phyloP scores from a whole-genome alignment of 371 early-diverging fungal species.

The Rhizopus sp. region DNA sequence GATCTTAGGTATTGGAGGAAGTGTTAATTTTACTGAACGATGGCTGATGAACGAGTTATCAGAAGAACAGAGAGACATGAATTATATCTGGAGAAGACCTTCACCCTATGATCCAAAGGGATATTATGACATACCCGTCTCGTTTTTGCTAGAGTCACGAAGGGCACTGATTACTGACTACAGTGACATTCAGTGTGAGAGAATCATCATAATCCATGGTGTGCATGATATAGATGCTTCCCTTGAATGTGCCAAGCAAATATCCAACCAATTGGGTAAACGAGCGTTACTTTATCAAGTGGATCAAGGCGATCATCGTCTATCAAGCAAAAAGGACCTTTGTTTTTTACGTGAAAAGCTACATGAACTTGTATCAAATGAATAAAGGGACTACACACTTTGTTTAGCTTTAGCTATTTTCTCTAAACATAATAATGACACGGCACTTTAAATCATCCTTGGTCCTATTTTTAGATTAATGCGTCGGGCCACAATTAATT shows the following conservation, averaged over 20 bases:
- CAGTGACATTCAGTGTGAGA: conserved; percentile 14
- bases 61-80: conserved; percentile 5
- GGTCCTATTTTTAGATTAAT: too few species aligned
- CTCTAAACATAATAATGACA: too few species aligned
- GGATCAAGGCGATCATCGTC: conserved; percentile 43
- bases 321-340: conserved; percentile 39
- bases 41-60: conserved; percentile 39
- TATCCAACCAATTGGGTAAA: background rate
- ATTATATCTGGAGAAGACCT: conserved; percentile 34
- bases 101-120: conserved; percentile 35
- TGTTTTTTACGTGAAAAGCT: background rate
- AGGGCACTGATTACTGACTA: conserved; percentile 16
- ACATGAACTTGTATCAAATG: too few species aligned
- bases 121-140: conserved; percentile 38
- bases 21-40: conserved; percentile 40
- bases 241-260: conserved; percentile 20
- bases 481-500: too few species aligned
- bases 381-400: too few species aligned
- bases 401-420: too few species aligned
- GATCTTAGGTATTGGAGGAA: conserved; percentile 43
- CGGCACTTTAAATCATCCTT: too few species aligned
- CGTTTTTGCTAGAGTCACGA: conserved; percentile 31
- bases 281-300: conserved; percentile 21
- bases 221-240: conserved; percentile 29
- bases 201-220: conserved; percentile 37